Evolutionary conservation across 2,329 filamentous ascomycete genomes (phyloP).

Genomic region (Colletotrichum truncatum): DNA sequence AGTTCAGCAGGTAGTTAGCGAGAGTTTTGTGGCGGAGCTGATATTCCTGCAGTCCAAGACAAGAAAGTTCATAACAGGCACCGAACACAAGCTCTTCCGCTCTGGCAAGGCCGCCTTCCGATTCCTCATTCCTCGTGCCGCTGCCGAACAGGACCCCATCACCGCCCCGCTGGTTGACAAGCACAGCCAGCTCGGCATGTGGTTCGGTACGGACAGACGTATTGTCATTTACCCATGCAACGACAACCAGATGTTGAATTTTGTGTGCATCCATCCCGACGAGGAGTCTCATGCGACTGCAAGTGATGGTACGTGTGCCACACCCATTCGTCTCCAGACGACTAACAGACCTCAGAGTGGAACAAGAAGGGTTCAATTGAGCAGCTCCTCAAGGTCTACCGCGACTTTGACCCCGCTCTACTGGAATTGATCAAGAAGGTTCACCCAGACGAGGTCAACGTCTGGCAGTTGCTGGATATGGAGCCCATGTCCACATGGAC

Average conservation of each 20-base stretch:
- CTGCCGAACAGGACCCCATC: slow-evolving; percentile 41
- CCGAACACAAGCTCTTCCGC: slow-evolving; percentile 43
- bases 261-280: slow-evolving; percentile 62
- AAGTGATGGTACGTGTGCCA: slow-evolving; percentile 39
- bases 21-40: neutral
- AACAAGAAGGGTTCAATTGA: slow-evolving; percentile 46
- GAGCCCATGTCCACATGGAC: slow-evolving; percentile 64
- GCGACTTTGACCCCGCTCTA: slow-evolving; percentile 52
- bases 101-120: slow-evolving; percentile 65
- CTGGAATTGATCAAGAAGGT: slow-evolving; percentile 51
- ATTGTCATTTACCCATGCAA: slow-evolving; percentile 58
- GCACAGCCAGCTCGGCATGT: slow-evolving; percentile 45
- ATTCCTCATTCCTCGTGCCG: slow-evolving; percentile 54
- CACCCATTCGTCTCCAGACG: neutral
- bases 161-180: slow-evolving; percentile 42
- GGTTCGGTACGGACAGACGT: slow-evolving; percentile 51
- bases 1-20: slow-evolving; percentile 14
- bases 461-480: slow-evolving; percentile 72
- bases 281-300: slow-evolving; percentile 44
- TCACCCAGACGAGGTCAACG: slow-evolving; percentile 55
- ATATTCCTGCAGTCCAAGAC: slow-evolving; percentile 32
- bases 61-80: slow-evolving; percentile 35
- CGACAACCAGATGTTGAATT: slow-evolving; percentile 54
- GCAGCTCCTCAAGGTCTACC: slow-evolving; percentile 47
- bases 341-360: slow-evolving; percentile 43